A percentile compares a stretch with the other conserved stretches of the same genome.
Evolutionary conservation across 441 rosid species (phyloP).

Genomic region (Francoa sonchifolia): DNA sequence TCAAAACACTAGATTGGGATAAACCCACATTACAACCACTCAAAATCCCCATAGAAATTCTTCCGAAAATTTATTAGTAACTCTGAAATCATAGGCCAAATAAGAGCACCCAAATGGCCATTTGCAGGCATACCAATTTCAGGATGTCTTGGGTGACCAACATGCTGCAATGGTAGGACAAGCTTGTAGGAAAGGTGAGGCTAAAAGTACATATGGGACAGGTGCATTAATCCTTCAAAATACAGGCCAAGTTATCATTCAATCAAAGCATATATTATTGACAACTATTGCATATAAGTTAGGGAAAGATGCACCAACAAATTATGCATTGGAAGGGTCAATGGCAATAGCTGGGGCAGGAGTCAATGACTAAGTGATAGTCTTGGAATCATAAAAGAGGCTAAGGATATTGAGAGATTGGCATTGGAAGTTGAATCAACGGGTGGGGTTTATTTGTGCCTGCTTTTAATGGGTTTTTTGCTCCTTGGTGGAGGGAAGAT

Average conservation of each 20-base stretch:
- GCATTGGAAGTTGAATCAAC: constrained; percentile 53
- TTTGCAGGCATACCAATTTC: constrained; percentile 57
- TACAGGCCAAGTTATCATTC: constrained; percentile 50
- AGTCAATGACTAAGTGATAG: constrained; percentile 86
- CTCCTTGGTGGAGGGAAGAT: constrained; percentile 98
- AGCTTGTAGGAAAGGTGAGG: constrained; percentile 75
- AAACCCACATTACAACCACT: constrained; percentile 35
- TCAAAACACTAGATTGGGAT: constrained; percentile 70
- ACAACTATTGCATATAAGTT: constrained; percentile 76
- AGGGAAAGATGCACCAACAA: constrained; percentile 56
- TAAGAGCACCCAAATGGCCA: constrained; percentile 76
- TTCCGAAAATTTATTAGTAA: constrained; percentile 75
- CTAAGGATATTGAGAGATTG: constrained; percentile 60
- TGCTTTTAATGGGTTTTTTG: constrained; percentile 83
- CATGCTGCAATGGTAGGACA: constrained; percentile 97
- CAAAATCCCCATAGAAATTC: constrained; percentile 39
- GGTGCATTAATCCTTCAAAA: constrained; percentile 89
- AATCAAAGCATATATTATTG: constrained; percentile 66
- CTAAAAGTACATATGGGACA: constrained; percentile 84
- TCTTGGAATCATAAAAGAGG: constrained; percentile 50
- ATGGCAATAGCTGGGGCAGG: constrained; percentile 95
- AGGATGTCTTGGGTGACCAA: constrained; percentile 92
- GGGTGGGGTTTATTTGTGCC: constrained; percentile 92
- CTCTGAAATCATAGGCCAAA: constrained; percentile 59
- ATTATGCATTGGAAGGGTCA: constrained; percentile 83